Evolutionary conservation across 1,284 basidiomycete genomes (phyloP), one percentile per base, ranked within the genome.

Genomic region (Malassezia caprae): DNA sequence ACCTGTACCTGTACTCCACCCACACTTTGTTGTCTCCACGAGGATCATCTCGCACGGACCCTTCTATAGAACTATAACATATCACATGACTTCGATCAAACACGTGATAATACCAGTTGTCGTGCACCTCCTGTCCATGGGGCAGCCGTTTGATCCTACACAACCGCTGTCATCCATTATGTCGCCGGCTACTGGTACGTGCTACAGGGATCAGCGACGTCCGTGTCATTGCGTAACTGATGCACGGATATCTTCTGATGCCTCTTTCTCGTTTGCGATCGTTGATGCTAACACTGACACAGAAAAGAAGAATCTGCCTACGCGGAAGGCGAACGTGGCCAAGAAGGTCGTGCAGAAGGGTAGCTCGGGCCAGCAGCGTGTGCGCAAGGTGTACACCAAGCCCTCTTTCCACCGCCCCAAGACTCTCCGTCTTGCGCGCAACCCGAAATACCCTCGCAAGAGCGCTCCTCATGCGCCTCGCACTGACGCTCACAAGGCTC

Each of bases 311-410:
- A 31, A 28, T 17, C 23, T 37, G 42, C 28, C 47, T 27, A 56
- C 47, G 48, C 48, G 48, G 48, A 56, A 56, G 53, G 90, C 90
- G 72, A 88, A 90, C 80, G 80, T 85, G 51, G 91, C 91, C 58
- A 96, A 91, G 82, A 96, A 96, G 82, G 90, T 91, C 27, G 90
- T 86, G 59, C 83, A 96, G 62, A 89, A 90, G 78, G 93, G 91
- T 79, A 79, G 78, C 60, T 81, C 86, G 74, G 82, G 83, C 50
- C 84, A 86, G 76, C 81, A 83, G 52, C 49, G 49, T 35, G 76
- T 82, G 68, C 85, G 88, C 78, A 96, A 96, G 80, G 80, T 84
- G 48, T 85, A 89, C 68, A 85, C 81, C 74, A 85, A 85, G 53
- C 88, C 90, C 60, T 84, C 88, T 47, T 96, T 98, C 86, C 88